Evolutionary conservation across 441 rosid species (phyloP), one percentile per base, ranked within the genome.

Genomic region (Aquilaria agallochum): DNA sequence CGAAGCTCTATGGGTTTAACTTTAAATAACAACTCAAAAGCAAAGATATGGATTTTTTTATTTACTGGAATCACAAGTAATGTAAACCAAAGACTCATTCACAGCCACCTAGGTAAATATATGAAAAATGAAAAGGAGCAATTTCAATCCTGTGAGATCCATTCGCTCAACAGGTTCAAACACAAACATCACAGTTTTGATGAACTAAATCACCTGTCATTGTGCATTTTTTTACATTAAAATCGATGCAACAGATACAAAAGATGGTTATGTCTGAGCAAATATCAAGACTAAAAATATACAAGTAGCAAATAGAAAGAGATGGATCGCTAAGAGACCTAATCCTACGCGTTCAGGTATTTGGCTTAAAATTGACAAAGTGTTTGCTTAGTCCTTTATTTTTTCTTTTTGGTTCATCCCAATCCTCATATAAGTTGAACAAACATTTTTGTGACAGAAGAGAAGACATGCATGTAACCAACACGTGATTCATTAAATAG

Each of bases 1-100:
- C 0, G 94, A 92, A 56, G 89, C 83, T 68, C 97, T 96, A 84
- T 86, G 89, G 80, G 97, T 94, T 72, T 50, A 68, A 60, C 60
- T 56, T 65, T 54, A 27, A 47, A n/a, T 50, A 9, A 15, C 27
- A 31, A 62, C 15, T 31, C 31, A 36, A 11, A 31, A 51, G 11
- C 9, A 15, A 31, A 53, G 12, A 50, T 20, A 27, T 53, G 2
- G 9, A 20, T 53, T 64, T 55, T 11, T 13, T 8, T 7, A 52
- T 54, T 44, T 54, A 34, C 13, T 14, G 13, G 45, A 45, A 10
- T 33, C 3, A 0, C 12, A 33, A 14, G 31, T 2, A 8, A 31
- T 50, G 31, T 13, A 42, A 6, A 1, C 40, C 1, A 45, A 53
- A 59, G 52, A 56, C 40, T 44, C 1, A 7, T 45, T 53, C 50